phyloP scores from a whole-genome alignment of 139 green algal species.

The Deuterostichococcus epilithicus region DNA sequence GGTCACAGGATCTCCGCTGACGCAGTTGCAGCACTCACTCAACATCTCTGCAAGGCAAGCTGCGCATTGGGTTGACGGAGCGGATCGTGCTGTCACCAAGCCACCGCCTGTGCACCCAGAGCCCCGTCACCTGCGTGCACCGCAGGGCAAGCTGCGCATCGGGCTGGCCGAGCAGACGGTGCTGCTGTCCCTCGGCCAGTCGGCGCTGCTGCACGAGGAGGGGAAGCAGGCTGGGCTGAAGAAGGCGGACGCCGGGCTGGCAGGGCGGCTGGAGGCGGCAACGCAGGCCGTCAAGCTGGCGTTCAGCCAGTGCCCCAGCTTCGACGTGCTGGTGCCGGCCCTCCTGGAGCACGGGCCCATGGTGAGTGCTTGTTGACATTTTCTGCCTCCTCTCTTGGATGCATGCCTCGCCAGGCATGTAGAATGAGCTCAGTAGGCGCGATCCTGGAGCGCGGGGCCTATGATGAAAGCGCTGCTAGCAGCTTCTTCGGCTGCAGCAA shows the following conservation, averaged over 20 bases:
- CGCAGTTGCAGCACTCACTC: too few species aligned
- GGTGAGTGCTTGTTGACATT: neutral
- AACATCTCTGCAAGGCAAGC: slow-evolving; percentile 86
- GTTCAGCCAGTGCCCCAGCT: slow-evolving; percentile 88
- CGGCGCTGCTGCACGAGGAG: slow-evolving; percentile 61
- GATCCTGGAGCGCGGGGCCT: too few species aligned
- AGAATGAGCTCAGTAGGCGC: too few species aligned
- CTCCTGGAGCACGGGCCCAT: slow-evolving; percentile 62
- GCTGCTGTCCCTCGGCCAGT: slow-evolving; percentile 85
- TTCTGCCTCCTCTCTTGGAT: neutral
- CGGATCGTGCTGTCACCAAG: slow-evolving; percentile 72
- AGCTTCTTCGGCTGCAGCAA: too few species aligned
- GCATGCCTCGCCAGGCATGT: neutral
- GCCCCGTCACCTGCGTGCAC: neutral
- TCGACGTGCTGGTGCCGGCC: slow-evolving; percentile 82
- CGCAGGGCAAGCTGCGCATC: slow-evolving; percentile 95
- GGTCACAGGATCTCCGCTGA: too few species aligned
- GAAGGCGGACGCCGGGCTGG: slow-evolving; percentile 35
- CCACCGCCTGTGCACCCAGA: neutral
- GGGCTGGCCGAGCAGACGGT: slow-evolving; percentile 94
- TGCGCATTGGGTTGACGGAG: slow-evolving; percentile 95
- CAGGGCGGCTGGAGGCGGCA: slow-evolving; percentile 64
- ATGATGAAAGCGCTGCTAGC: too few species aligned
- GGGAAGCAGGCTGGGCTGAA: slow-evolving; percentile 14
- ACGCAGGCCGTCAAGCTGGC: slow-evolving; percentile 70